Base-by-base conservation (phyloP, 2,329 filamentous ascomycete genomes). In the Rasamsonia emersonii region DNA sequence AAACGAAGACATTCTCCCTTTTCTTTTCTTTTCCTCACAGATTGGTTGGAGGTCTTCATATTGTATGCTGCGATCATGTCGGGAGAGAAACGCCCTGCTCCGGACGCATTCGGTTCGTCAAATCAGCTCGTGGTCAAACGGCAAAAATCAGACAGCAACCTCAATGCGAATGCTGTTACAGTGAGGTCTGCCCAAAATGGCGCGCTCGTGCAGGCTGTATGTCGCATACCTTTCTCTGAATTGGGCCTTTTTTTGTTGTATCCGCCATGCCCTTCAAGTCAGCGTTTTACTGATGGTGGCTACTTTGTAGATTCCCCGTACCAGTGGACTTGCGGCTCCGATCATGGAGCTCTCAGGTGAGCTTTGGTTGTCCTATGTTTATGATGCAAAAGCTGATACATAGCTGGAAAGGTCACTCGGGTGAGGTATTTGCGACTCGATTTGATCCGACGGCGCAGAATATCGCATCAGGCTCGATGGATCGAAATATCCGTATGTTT, bases 401-500 rank as follows among this genome's bases (percentile, higher is more conserved):
- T 20, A 14, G 18, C 10, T 28, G 21, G 15, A 21, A 37, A 69
- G 75, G 75, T 16, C 76, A 80, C 45, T 68, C 69, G 18, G 86
- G 85, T 13, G 91, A 98, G 64, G 76, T 98, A 28, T 96, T 96
- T 54, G 73, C 85, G 15, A 82, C 85, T 29, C 81, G 84, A 53
- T 98, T 98, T 53, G 86, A 95, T 53, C 82, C 85, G 3, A 82
- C 82, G 2, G 89, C 88, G 25, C 81, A 86, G 41, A 71, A 86
- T 42, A 91, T 96, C 47, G 91, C 91, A 24, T 96, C 91, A 2
- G 89, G 86, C 6, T 91, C 86, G 9, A 94, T 95, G 84, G 91
- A 98, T 55, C 75, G 88, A 48, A 84, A 79, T 37, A 91, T 98
- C 47, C 70, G 85, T 93, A 65, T 37, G 80, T 64, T 28, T 19